phyloP scores from a whole-genome alignment of 2,329 filamentous ascomycete species.

The Coniochaeta pulveracea region DNA sequence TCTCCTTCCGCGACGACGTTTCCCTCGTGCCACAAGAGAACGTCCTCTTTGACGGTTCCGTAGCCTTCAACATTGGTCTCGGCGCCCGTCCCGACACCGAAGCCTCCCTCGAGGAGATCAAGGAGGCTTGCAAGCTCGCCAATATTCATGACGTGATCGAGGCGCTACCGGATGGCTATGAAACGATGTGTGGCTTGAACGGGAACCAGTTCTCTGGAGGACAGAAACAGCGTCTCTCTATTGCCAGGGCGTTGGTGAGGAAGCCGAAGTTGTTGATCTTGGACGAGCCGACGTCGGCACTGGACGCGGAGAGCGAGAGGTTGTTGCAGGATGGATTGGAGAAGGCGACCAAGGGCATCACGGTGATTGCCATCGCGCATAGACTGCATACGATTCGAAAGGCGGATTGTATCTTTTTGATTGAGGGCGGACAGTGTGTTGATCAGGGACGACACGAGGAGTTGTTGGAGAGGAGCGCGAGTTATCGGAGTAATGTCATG shows the following conservation, averaged over 20 bases:
- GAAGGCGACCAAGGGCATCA: slow-evolving; percentile 66
- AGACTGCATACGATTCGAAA: slow-evolving; percentile 84
- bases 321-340: slow-evolving; percentile 71
- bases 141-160: slow-evolving; percentile 88
- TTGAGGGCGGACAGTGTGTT: slow-evolving; percentile 75
- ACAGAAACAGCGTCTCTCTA: slow-evolving; percentile 88
- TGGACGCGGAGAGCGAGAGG: slow-evolving; percentile 67
- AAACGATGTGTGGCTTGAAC: slow-evolving; percentile 75
- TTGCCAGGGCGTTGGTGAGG: slow-evolving; percentile 81
- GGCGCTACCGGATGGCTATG: slow-evolving; percentile 73
- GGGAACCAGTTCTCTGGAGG: slow-evolving; percentile 80
- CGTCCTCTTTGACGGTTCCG: slow-evolving; percentile 44
- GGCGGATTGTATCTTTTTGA: slow-evolving; percentile 91
- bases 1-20: slow-evolving; percentile 22
- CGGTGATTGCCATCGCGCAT: slow-evolving; percentile 89
- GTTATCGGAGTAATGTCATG: slow-evolving; percentile 20
- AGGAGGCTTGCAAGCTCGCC: slow-evolving; percentile 72
- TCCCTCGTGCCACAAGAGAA: slow-evolving; percentile 49
- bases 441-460: slow-evolving; percentile 72
- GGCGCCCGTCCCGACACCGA: slow-evolving; percentile 38
- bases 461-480: slow-evolving; percentile 33
- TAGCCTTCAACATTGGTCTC: slow-evolving; percentile 44
- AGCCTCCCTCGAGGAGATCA: slow-evolving; percentile 49
- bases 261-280: slow-evolving; percentile 76
- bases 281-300: slow-evolving; percentile 67